Evolutionary conservation across 345 rosid genomes (phyloP).

Genomic region (Raphanus raphanistrum): DNA sequence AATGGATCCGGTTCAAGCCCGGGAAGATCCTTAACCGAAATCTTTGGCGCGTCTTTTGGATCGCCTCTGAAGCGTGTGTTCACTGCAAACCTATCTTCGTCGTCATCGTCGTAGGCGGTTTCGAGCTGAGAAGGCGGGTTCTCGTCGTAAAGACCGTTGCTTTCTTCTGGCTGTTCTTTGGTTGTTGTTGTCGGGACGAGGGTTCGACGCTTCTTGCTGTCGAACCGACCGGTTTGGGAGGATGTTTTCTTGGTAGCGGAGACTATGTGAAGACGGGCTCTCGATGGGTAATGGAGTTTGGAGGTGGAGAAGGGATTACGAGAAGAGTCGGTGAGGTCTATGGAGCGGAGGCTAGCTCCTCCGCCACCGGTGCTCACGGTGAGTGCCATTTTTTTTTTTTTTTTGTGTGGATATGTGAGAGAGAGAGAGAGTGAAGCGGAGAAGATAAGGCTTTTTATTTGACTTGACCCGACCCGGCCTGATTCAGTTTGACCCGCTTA

Average conservation of each 20-base stretch:
- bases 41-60: conserved; percentile 33
- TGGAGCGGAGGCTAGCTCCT: conserved; percentile 44
- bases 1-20: conserved; percentile 66
- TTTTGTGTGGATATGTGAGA: conserved; percentile 37
- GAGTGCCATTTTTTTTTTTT: conserved; percentile 45
- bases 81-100: conserved; percentile 27
- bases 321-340: conserved; percentile 26
- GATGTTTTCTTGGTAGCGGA: conserved; percentile 65
- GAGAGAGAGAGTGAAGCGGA: conserved; percentile 25
- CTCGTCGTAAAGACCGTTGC: conserved; percentile 7
- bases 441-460: conserved; percentile 24
- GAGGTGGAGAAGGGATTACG: conserved; percentile 1
- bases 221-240: conserved; percentile 67
- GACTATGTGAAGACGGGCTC: conserved; percentile 44
- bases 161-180: conserved; percentile 30
- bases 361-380: conserved; percentile 45
- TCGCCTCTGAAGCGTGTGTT: conserved; percentile 39
- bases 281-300: conserved; percentile 26
- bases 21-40: conserved; percentile 56
- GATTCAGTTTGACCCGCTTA: background rate
- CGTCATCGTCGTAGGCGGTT: conserved; percentile 30
- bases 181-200: conserved; percentile 46
- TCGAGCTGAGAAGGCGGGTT: conserved; percentile 31
- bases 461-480: background rate
- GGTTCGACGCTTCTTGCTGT: conserved; percentile 59